These are phyloP conservation scores for Asterochloris sp. DNA, from an alignment of 139 green algal species.

Conservation along the genomic window DNA sequence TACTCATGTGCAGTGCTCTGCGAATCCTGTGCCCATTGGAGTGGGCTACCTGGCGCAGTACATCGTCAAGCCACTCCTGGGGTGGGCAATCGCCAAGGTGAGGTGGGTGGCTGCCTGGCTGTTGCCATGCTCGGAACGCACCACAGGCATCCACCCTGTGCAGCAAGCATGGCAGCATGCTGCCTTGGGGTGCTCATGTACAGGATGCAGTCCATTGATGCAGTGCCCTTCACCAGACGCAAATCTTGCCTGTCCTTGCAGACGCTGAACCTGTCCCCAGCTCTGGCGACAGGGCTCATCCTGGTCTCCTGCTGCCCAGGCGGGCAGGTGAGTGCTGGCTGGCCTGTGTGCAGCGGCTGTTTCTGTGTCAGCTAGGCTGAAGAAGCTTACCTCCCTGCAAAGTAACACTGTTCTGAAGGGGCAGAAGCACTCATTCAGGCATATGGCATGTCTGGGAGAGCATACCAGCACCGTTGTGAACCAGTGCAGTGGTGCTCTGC, in stretches of 20 bases:
- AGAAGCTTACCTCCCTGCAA: not conserved
- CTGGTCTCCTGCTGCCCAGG: constrained; percentile 79
- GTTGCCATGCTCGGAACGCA: not conserved
- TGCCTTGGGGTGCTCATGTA: too few species aligned
- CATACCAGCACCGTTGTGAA: not conserved
- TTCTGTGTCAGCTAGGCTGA: not conserved
- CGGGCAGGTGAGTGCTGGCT: constrained; percentile 26
- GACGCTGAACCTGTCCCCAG: constrained; percentile 39
- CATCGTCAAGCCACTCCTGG: constrained; percentile 66
- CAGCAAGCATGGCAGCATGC: too few species aligned
- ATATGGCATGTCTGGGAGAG: too few species aligned
- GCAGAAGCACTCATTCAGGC: too few species aligned
- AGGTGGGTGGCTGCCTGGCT: not conserved
- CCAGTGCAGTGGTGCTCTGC: not conserved
- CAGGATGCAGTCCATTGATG: too few species aligned
- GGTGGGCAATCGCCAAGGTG: constrained; percentile 51
- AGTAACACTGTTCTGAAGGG: not conserved
- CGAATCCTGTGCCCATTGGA: constrained; percentile 62
- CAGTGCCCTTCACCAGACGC: not conserved
- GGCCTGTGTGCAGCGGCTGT: constrained; percentile 24
- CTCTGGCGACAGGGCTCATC: constrained; percentile 67
- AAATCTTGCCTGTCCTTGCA: constrained; percentile 5
- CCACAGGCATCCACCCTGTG: too few species aligned
- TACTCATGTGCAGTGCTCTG: constrained; percentile 32
- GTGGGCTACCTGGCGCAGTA: constrained; percentile 71